phyloP scores from a whole-genome alignment of 1,139 yeast species.

The Taphrina deformans region DNA sequence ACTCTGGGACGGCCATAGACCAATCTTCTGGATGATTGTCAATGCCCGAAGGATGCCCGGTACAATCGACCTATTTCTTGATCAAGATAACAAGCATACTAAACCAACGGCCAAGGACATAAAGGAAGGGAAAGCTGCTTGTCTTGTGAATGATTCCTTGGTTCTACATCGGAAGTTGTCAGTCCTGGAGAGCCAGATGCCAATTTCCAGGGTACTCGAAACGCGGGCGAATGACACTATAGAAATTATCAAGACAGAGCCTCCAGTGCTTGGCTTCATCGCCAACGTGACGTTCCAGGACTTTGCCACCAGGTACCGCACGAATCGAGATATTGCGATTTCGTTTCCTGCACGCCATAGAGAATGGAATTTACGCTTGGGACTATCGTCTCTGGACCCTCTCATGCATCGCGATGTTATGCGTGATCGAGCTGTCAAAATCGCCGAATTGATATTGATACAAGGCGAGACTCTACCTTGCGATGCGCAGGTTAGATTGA shows the following conservation, averaged over 20 bases:
- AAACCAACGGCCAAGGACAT: background rate
- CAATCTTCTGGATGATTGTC: constrained; percentile 27
- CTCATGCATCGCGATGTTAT: background rate
- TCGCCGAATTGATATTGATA: background rate
- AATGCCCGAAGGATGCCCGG: constrained; percentile 17
- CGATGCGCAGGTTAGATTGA: constrained; percentile 1
- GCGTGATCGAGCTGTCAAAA: background rate
- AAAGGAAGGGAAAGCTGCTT: constrained; percentile 3
- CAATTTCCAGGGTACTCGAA: background rate
- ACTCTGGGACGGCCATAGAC: background rate
- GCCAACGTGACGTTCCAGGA: constrained; percentile 4
- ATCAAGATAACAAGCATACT: background rate
- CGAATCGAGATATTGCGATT: background rate
- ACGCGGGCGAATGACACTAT: background rate
- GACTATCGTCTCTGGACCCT: background rate
- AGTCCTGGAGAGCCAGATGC: background rate
- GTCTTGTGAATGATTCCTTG: constrained; percentile 13
- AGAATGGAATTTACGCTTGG: constrained; percentile 11
- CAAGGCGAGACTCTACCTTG: constrained; percentile 5
- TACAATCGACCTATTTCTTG: constrained; percentile 3
- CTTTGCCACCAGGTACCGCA: constrained; percentile 16
- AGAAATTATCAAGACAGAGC: constrained; percentile 8
- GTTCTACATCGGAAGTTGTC: background rate
- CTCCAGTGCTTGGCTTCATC: constrained; percentile 22
- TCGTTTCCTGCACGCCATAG: constrained; percentile 23